Conservation (phyloP, 371 early-diverging fungal genomes). For the Syncephalastrum racemosum region DNA sequence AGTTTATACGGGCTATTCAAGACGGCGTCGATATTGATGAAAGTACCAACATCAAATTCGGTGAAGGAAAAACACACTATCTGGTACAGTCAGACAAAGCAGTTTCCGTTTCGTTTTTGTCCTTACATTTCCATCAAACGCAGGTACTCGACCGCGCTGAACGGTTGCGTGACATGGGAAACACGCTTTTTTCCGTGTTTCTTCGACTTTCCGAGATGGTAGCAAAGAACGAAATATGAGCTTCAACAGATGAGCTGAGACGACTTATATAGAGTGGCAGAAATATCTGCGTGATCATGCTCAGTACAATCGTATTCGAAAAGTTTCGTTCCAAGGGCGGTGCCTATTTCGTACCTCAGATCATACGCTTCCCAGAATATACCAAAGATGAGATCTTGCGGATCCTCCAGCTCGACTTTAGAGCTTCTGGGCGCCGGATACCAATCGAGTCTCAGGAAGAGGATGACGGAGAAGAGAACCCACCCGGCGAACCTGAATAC, state of each 20-base stretch:
- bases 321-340: conserved; percentile 73
- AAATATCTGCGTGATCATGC: conserved; percentile 71
- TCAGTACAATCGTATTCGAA: conserved; percentile 78
- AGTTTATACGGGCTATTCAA: conserved; percentile 59
- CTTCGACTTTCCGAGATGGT: conserved; percentile 74
- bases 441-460: conserved; percentile 15
- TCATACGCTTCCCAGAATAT: conserved; percentile 74
- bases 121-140: background rate
- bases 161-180: conserved; percentile 68
- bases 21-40: conserved; percentile 22
- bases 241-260: background rate
- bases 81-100: conserved; percentile 24
- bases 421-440: conserved; percentile 21
- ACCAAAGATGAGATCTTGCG: conserved; percentile 65
- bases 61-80: conserved; percentile 36
- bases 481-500: background rate
- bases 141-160: conserved; percentile 84
- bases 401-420: conserved; percentile 74
- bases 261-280: conserved; percentile 42
- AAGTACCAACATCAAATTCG: conserved; percentile 8
- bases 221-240: conserved; percentile 1
- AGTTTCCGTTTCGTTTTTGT: background rate
- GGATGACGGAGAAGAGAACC: conserved; percentile 17
- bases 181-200: conserved; percentile 66
- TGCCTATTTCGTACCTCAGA: conserved; percentile 56